Evolutionary conservation across 2,329 filamentous ascomycete genomes (phyloP).

Genomic region (Trichoderma aggressivum): DNA sequence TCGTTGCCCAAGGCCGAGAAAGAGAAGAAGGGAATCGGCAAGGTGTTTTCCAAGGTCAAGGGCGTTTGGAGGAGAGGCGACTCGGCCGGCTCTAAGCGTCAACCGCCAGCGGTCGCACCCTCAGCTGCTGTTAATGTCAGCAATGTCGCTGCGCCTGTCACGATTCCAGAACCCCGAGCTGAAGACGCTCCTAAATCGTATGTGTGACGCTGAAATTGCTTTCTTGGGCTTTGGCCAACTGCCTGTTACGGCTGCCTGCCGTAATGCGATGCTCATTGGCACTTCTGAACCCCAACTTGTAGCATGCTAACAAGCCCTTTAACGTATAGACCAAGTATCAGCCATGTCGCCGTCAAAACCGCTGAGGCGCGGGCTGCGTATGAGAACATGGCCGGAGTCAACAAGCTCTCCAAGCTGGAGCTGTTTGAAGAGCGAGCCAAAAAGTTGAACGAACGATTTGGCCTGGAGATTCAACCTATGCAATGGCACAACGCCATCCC

Average conservation of each 20-base stretch:
- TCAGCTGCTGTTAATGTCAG: background rate
- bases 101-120: background rate
- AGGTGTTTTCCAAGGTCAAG: constrained; percentile 48
- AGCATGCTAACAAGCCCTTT: background rate
- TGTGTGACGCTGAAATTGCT: background rate
- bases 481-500: constrained; percentile 49
- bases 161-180: background rate
- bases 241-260: background rate
- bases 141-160: background rate
- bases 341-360: constrained; percentile 5
- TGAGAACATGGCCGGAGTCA: constrained; percentile 32
- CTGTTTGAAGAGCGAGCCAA: constrained; percentile 56
- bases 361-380: constrained; percentile 29
- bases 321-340: background rate
- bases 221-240: background rate
- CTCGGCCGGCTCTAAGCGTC: constrained; percentile 27
- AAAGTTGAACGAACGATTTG: constrained; percentile 53
- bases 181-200: constrained; percentile 7
- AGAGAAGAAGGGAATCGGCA: constrained; percentile 48
- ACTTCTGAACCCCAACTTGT: background rate
- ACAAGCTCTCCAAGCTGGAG: constrained; percentile 46
- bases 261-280: background rate
- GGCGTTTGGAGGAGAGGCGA: constrained; percentile 48
- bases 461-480: constrained; percentile 52
- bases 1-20: constrained; percentile 33